Base-by-base conservation (phyloP, 208 protist genomes). In the Trichomonas tenax region DNA sequence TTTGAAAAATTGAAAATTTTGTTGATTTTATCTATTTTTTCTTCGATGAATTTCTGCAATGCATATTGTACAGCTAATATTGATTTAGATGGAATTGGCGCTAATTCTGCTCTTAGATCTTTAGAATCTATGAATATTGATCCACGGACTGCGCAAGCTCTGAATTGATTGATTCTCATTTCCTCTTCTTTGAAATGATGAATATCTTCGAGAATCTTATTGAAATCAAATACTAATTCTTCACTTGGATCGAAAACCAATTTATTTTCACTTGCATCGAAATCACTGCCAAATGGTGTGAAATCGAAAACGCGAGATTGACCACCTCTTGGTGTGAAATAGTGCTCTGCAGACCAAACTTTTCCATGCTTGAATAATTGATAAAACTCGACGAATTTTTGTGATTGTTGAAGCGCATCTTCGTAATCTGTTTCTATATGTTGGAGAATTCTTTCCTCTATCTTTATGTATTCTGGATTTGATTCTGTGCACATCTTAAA, bases 171-270 rank as follows among this genome's bases (percentile, higher is more conserved):
- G 6, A 93, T n/a, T 40, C 44, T 0, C 15, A 9, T 9, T 38
- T 93, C 44, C n/a, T 93, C 23, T 41, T 48, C 17, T 51, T 41
- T 51, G n/a, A 93, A 93, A 40, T 93, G n/a, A 40, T 93, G 11
- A 51, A 93, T 51, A 26, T 93, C 86, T 58, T 93, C 44, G 15
- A 34, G 3, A 51, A 93, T 44, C 10, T 4, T 51, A 6, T 93
- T 40, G 45, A 93, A 93, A 93, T 93, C 86, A 51, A 93, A 34
- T 58, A 93, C n/a, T 51, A 93, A 51, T 51, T 93, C 86, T 10
- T 8, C 3, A 9, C 26, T n/a, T 34, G 86, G 44, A 93, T 93
- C 86, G 44, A 93, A 93, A 51, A 38, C 6, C 34, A 93, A 31
- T 93, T 34, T 38, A n/a, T 93, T 51, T 51, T 51, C 44, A 58